Base-by-base conservation (phyloP, 2,329 filamentous ascomycete genomes). In the Aspergillus vadensis region DNA sequence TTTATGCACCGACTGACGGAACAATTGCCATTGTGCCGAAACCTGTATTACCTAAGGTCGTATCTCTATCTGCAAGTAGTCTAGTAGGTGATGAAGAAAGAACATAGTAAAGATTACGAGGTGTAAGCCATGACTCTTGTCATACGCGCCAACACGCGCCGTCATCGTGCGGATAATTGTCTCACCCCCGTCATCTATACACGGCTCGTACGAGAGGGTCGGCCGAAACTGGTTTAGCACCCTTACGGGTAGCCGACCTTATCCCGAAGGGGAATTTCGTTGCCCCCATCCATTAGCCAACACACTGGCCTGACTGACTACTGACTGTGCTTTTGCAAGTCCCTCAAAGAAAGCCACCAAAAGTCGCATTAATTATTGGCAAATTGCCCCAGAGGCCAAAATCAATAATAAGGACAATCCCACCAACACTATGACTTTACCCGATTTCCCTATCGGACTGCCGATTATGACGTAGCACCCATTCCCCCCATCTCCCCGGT, bases 391-490 rank as follows among this genome's bases (percentile, higher is more conserved):
- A 55, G 39, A 39, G 17, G 32, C 32, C 53, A 36, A 47, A 53
- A 55, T 55, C 53, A 55, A 55, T 55, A 55, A 44, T 43, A 21
- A 17, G 2, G 41, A 47, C 53, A 55, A 55, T 55, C 53, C 39
- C 19, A 49, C 44, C 44, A 49, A 21, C 44, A 48, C 15, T 17
- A 49, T 44, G 47, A 49, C 47, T 50, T 50, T 50, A 50, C 47
- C 47, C 47, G 47, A 50, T 50, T 56, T 56, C 56, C 52, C 59
- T 54, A 48, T 59, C 60, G 60, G 60, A 59, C 52, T 51, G 39
- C 56, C 57, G 53, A 62, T 39, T 48, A 62, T 59, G 59, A 61
- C 55, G 59, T 61, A 58, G 48, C 32, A 36, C 32, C 10, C 12
- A 36, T 12, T 12, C 32, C 12, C 12, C 32, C 32, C 32, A 27